Evolutionary conservation across 192 early-diverging fungal genomes (phyloP).

Genomic region (Fimicolochytrium jonesii): DNA sequence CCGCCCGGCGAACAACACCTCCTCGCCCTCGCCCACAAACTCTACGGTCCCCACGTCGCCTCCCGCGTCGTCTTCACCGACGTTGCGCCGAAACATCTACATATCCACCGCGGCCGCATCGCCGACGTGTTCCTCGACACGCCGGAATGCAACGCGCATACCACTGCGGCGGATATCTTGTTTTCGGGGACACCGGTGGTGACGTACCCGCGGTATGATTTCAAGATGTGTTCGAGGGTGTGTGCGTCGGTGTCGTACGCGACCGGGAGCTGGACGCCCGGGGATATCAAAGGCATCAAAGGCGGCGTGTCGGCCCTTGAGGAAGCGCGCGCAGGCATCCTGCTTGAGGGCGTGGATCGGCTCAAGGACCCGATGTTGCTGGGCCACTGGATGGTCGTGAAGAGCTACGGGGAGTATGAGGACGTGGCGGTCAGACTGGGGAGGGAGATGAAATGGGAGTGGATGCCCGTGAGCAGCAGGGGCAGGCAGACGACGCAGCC

Average conservation of each 20-base stretch:
- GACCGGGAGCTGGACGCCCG: constrained; percentile 51
- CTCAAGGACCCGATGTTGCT: constrained; percentile 26
- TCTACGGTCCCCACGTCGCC: constrained; percentile 73
- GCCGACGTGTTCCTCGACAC: constrained; percentile 92
- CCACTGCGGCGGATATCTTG: constrained; percentile 90
- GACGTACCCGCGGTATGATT: constrained; percentile 80
- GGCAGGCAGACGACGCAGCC: not conserved
- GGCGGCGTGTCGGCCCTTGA: constrained; percentile 40
- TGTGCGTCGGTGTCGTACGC: constrained; percentile 81
- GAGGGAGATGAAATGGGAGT: constrained; percentile 28
- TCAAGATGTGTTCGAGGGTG: constrained; percentile 90
- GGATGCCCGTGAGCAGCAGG: constrained; percentile 16
- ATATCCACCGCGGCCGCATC: constrained; percentile 87
- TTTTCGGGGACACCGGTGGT: constrained; percentile 92
- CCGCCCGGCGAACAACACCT: constrained; percentile 80
- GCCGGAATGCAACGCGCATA: constrained; percentile 95
- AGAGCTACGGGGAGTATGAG: constrained; percentile 46
- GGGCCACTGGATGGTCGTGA: constrained; percentile 48
- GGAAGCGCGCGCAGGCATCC: not conserved
- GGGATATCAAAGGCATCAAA: constrained; percentile 56
- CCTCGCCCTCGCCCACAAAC: constrained; percentile 61
- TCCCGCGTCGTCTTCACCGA: constrained; percentile 78
- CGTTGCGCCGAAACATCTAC: constrained; percentile 69
- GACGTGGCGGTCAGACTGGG: constrained; percentile 41
- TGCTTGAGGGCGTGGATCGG: constrained; percentile 18